Evolutionary conservation across 2,329 filamentous ascomycete genomes (phyloP).

Genomic region (Ceratocystis ficicola): DNA sequence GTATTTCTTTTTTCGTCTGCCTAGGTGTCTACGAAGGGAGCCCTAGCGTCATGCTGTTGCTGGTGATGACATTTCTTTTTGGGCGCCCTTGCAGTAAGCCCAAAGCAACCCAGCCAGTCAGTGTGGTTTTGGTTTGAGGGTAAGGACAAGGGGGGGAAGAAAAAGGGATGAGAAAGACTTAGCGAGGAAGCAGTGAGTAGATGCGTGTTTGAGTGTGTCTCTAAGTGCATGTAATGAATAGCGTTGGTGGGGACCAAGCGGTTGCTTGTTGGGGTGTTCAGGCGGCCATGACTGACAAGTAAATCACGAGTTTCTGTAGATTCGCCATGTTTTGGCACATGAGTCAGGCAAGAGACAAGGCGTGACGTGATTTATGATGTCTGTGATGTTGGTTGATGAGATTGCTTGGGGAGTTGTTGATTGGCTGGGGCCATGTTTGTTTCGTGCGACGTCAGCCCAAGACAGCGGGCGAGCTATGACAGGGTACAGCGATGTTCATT

Average conservation of each 20-base stretch:
- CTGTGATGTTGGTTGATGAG: neutral
- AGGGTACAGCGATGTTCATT: neutral
- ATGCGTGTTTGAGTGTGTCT: neutral
- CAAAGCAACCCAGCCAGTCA: neutral
- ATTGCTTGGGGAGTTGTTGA: neutral
- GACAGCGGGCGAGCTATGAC: neutral
- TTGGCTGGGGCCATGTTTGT: neutral
- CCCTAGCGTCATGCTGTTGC: neutral
- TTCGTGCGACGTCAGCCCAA: slow-evolving; percentile 1
- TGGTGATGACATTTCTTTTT: neutral
- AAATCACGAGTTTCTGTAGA: neutral
- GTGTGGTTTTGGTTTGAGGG: neutral
- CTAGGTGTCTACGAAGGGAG: neutral
- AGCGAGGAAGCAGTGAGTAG: neutral
- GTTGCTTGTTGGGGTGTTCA: neutral
- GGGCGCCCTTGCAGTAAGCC: neutral
- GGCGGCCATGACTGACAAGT: neutral
- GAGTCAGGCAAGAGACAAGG: neutral
- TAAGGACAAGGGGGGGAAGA: neutral
- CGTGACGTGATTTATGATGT: neutral
- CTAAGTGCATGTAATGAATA: neutral
- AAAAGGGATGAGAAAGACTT: neutral
- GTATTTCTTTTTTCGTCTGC: neutral
- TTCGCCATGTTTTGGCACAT: neutral
- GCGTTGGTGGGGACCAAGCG: neutral